phyloP scores from a whole-genome alignment of 345 rosid genomes.

The Xanthoceras sorbifolium region DNA sequence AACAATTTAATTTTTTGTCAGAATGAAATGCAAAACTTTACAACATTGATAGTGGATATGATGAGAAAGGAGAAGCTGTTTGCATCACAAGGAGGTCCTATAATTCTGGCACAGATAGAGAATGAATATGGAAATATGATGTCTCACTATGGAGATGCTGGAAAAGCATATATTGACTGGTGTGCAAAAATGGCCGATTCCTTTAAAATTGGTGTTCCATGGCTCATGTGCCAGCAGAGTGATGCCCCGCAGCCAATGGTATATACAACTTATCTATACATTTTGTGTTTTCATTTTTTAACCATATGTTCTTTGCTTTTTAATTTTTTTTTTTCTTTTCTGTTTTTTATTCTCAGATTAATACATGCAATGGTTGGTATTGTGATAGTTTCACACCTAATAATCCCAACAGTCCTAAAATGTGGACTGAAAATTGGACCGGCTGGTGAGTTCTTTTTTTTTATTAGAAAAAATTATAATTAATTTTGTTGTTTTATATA shows the following conservation, averaged over 20 bases:
- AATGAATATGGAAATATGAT: slow-evolving; percentile 75
- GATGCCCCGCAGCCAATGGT: slow-evolving; percentile 65
- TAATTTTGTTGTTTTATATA: too few species aligned
- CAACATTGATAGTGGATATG: slow-evolving; percentile 60
- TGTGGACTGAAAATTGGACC: slow-evolving; percentile 78
- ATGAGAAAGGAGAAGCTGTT: slow-evolving; percentile 58
- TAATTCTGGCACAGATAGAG: slow-evolving; percentile 77
- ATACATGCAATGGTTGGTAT: slow-evolving; percentile 60
- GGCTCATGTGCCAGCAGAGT: slow-evolving; percentile 79
- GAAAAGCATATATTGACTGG: slow-evolving; percentile 66
- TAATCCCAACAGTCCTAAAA: slow-evolving; percentile 44
- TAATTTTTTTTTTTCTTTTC: neutral
- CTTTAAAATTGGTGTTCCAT: slow-evolving; percentile 66
- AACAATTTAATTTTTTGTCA: slow-evolving; percentile 11
- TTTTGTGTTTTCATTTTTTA: neutral
- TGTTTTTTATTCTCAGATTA: slow-evolving; percentile 31
- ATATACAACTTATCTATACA: neutral
- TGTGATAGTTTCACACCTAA: slow-evolving; percentile 40
- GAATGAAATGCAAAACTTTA: slow-evolving; percentile 79
- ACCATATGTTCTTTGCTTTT: neutral
- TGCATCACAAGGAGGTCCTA: slow-evolving; percentile 83
- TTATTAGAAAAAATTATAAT: slow-evolving; percentile 23
- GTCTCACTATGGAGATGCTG: slow-evolving; percentile 49
- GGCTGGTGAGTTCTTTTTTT: slow-evolving; percentile 47
- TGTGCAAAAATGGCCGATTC: slow-evolving; percentile 69